Evolutionary conservation across 495 filamentous ascomycete species (phyloP), one percentile per base, ranked within the genome.

Genomic region (Aspergillus incahuasiensis): DNA sequence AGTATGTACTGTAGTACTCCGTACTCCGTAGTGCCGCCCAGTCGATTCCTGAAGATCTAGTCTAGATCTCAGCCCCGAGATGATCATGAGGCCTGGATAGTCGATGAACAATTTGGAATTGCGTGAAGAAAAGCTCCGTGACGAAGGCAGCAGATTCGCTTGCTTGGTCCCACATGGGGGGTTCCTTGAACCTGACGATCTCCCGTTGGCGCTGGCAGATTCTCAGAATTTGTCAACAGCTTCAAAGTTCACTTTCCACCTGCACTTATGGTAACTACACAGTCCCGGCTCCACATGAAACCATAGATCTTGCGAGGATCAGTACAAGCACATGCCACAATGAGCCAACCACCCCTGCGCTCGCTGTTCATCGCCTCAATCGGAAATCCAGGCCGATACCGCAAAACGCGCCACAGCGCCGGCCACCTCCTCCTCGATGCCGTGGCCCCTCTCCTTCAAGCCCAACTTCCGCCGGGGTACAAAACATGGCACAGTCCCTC

Each of bases 361-460:
- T 73, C 75, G 42, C 69, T 86, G 55, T 80, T 89, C 64, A 79
- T 91, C 57, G 86, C 83, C 72, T 88, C 86, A 25, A 80, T 91
- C 55, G 88, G 88, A 54, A 91, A 91, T 61, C 84, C 71, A 35
- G 65, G 75, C 15, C 72, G 78, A 25, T 88, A 90, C 68, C 75
- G 74, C 51, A 72, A 80, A 47, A 92, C 87, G n/a, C 85, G 87
- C 12, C 91, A 96, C 71, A 88, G 82, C 53, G 86, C 89, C 32
- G 91, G 90, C 49, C 88, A 95, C 72, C 71, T 80, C 48, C 80
- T 89, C 18, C 82, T 92, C 60, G 67, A 76, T 25, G 74, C 79
- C 7, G 59, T 89, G 6, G 70, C 66, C 18, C 73, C 65, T 12
- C 59, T 61, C 13, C 72, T 91, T 6, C 64, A 56, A 60, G 66